These are phyloP conservation scores for Letharia columbiana DNA, from an alignment of 495 filamentous ascomycete species.

Conservation along the genomic window DNA sequence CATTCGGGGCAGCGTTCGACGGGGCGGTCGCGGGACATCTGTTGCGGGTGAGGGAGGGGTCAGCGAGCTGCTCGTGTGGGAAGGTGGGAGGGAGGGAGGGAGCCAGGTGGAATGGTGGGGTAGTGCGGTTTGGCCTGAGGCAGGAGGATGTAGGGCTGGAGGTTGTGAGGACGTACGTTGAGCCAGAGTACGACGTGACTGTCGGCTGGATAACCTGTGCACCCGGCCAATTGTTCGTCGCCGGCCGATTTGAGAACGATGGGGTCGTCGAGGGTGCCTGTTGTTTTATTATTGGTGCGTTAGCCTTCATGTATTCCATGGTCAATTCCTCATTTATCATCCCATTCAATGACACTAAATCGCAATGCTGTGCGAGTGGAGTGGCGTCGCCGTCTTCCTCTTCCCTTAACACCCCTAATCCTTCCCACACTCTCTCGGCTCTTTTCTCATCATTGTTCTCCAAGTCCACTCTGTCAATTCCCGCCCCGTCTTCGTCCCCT, in stretches of 20 bases:
- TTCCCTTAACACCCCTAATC: neutral
- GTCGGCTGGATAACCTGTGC: slow-evolving; percentile 89
- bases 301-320: neutral
- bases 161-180: slow-evolving; percentile 48
- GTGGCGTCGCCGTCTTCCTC: neutral
- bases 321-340: neutral
- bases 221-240: slow-evolving; percentile 93
- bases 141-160: neutral
- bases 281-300: neutral
- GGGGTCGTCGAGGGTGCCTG: slow-evolving; percentile 84
- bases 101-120: neutral
- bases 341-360: neutral
- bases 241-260: slow-evolving; percentile 82
- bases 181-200: slow-evolving; percentile 87
- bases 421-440: neutral
- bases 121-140: neutral
- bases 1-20: slow-evolving; percentile 92
- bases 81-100: neutral
- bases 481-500: neutral
- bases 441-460: neutral
- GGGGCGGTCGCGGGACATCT: slow-evolving; percentile 85
- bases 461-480: neutral
- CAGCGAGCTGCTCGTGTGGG: neutral
- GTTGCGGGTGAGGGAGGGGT: slow-evolving; percentile 14
- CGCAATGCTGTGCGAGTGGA: neutral